Conservation (phyloP, 371 early-diverging fungal genomes). For the Lichtheimia ramosa region DNA sequence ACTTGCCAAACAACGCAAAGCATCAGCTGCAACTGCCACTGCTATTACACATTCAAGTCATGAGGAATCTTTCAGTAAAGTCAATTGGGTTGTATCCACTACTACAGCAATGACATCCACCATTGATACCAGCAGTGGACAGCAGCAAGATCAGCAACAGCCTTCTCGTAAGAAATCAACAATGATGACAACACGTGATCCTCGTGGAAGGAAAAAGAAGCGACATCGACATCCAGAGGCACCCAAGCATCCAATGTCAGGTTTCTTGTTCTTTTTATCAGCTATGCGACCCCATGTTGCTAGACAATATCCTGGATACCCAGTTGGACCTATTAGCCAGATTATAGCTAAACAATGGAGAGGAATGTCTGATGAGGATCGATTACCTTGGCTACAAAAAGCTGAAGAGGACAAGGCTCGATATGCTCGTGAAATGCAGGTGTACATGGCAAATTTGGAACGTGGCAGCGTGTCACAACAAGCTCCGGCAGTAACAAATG, state of each 20-base stretch:
- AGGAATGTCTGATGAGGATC: slow-evolving; percentile 55
- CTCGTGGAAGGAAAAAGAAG: slow-evolving; percentile 64
- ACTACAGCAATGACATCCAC: not conserved
- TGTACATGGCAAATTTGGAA: slow-evolving; percentile 45
- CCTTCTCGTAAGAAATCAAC: not conserved
- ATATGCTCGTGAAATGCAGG: slow-evolving; percentile 72
- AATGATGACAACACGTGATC: slow-evolving; percentile 31
- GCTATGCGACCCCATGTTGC: slow-evolving; percentile 61
- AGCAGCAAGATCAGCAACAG: not conserved
- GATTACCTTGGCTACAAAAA: slow-evolving; percentile 65
- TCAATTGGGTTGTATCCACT: not conserved
- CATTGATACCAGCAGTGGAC: not conserved
- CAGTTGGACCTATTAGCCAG: slow-evolving; percentile 74
- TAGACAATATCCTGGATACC: slow-evolving; percentile 61
- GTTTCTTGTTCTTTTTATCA: slow-evolving; percentile 70
- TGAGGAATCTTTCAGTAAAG: not conserved
- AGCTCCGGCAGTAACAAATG: not conserved
- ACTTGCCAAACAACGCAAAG: slow-evolving; percentile 24
- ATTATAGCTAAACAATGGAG: slow-evolving; percentile 70
- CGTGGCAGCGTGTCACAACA: slow-evolving; percentile 3
- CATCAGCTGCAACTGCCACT: not conserved
- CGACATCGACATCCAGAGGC: slow-evolving; percentile 68
- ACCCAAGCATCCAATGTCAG: slow-evolving; percentile 82
- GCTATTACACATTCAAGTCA: not conserved
- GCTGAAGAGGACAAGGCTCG: slow-evolving; percentile 75